Evolutionary conservation across 805 yeast genomes (phyloP), one percentile per base, ranked within the genome.

Genomic region (Metschnikowia reukaufii): DNA sequence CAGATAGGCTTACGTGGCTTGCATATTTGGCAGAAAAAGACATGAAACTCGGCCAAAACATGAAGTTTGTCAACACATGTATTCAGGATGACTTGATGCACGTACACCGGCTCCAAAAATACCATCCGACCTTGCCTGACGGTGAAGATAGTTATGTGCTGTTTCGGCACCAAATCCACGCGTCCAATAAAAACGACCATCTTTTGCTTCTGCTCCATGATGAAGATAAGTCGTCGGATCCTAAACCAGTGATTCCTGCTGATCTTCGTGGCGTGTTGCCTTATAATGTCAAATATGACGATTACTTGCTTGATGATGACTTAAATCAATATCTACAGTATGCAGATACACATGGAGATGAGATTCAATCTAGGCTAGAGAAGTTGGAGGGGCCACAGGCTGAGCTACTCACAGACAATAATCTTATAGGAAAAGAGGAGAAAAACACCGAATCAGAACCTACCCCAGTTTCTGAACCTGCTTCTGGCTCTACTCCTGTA

Each of bases 21-120:
- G 68, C 63, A 55, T 73, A 67, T 49, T 66, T 65, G 65, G 72
- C 49, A 42, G 67, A 54, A 51, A 66, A 67, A 51, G 69, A 59
- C 59, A 55, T 48, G 59, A 64, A 51, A 59, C 58, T 53, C 66
- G 75, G 75, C 12, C 71, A 70, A 44, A 68, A 67, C 51, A 55
- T 66, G 50, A 68, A 68, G 50, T 68, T 62, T 45, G 47, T 64
- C 41, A 64, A 62, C 45, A 63, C 71, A 10, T 50, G 59, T 18
- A 55, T 69, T 18, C 61, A 58, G 13, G 54, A 57, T 13, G 66
- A 65, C 38, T 58, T 62, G 42, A 42, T 65, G 42, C 50, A 58
- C 37, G 61, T 62, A 37, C 67, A 65, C 39, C 52, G 54, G 16
- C 66, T 65, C 50, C 44, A 54, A 5, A 62, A 61, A 37, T 61